A percentile compares a stretch with the other conserved stretches of the same genome.
phyloP scores from a whole-genome alignment of 768 basidiomycete genomes.

The Boletus subcaerulescens region DNA sequence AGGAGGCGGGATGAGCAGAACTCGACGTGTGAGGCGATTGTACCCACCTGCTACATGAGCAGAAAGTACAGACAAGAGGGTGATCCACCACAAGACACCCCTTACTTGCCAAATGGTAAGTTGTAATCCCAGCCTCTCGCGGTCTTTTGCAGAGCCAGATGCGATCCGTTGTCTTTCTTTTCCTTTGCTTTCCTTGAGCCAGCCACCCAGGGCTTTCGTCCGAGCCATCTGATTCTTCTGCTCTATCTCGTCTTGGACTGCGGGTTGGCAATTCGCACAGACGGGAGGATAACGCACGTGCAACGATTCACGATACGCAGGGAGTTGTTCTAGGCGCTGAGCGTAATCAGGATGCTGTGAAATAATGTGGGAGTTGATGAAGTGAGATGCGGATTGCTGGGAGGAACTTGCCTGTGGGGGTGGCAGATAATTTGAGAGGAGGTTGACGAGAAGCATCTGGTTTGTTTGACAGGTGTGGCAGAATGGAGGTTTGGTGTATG shows the following conservation, averaged over 20 bases:
- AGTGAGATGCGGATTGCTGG: background rate
- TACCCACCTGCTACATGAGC: conserved; percentile 49
- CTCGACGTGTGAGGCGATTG: background rate
- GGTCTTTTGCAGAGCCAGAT: conserved; percentile 39
- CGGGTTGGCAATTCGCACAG: conserved; percentile 70
- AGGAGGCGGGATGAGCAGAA: conserved; percentile 1
- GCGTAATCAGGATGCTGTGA: conserved; percentile 73
- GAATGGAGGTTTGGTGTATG: conserved; percentile 60
- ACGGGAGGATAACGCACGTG: conserved; percentile 85
- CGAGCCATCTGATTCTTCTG: conserved; percentile 82
- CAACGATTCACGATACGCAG: conserved; percentile 71
- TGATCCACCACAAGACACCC: conserved; percentile 62
- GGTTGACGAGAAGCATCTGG: conserved; percentile 81
- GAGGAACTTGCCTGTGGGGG: conserved; percentile 56
- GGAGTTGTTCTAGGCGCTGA: conserved; percentile 57
- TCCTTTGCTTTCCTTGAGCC: conserved; percentile 64
- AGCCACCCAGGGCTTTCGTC: conserved; percentile 69
- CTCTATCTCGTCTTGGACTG: conserved; percentile 78
- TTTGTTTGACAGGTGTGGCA: conserved; percentile 92
- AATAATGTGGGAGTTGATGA: background rate
- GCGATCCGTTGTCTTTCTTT: conserved; percentile 54
- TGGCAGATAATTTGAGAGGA: conserved; percentile 88
- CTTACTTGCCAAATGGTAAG: conserved; percentile 66
- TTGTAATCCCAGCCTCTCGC: conserved; percentile 46
- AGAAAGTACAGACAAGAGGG: conserved; percentile 40